Percentiles rank a stretch among this genome's conserved stretches.
These are phyloP conservation scores for Musa balbisiana DNA, from an alignment of 202 grass and related monocot genomes.

Conservation along the genomic window DNA sequence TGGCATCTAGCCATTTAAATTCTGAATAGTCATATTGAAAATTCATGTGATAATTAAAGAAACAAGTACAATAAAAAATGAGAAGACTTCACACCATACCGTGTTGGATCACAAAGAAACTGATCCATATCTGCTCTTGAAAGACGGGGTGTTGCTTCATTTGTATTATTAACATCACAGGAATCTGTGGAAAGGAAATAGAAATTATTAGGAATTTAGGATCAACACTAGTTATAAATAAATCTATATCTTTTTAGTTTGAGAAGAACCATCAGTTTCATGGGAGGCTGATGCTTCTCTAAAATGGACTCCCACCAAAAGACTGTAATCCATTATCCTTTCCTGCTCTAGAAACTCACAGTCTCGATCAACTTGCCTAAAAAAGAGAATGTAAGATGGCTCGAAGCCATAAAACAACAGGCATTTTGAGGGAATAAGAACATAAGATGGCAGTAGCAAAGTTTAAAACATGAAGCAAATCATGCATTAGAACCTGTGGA, in stretches of 20 bases:
- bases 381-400: slow-evolving; percentile 15
- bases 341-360: slow-evolving; percentile 75
- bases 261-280: slow-evolving; percentile 37
- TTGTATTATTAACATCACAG: neutral
- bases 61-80: neutral
- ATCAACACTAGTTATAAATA: slow-evolving; percentile 6
- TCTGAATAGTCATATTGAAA: neutral
- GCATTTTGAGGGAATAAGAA: neutral
- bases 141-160: slow-evolving; percentile 16
- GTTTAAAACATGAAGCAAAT: neutral
- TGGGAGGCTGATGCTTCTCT: slow-evolving; percentile 47
- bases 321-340: slow-evolving; percentile 97
- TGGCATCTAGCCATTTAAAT: neutral
- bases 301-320: slow-evolving; percentile 87
- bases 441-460: neutral
- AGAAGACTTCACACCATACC: neutral
- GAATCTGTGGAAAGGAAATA: slow-evolving; percentile 3
- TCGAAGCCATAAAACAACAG: neutral
- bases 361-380: slow-evolving; percentile 86
- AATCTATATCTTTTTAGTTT: slow-evolving; percentile 5
- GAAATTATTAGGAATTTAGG: neutral
- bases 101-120: slow-evolving; percentile 14
- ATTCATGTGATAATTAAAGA: neutral
- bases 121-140: slow-evolving; percentile 22
- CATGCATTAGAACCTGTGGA: slow-evolving; percentile 41